phyloP scores from a whole-genome alignment of 306 rosid species.

The Lagenaria siceraria region DNA sequence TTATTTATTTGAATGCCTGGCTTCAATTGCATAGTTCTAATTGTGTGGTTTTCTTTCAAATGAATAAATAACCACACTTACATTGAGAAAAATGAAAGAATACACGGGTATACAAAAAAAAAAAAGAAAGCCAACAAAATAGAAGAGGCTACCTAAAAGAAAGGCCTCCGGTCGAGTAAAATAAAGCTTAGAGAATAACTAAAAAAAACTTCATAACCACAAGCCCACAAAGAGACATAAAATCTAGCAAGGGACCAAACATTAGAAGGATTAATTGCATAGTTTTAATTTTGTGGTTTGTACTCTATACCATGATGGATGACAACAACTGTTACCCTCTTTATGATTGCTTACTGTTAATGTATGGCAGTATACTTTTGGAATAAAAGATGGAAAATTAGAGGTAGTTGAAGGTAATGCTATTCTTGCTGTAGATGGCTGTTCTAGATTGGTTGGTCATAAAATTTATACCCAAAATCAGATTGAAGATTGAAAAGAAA shows the following conservation, averaged over 20 bases:
- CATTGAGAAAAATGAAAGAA: too few species aligned
- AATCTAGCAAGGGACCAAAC: too few species aligned
- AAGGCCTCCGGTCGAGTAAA: too few species aligned
- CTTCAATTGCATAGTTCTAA: neutral
- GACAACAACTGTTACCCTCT: neutral
- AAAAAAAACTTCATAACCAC: too few species aligned
- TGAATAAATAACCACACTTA: too few species aligned
- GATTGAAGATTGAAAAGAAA: neutral
- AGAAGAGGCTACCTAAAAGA: too few species aligned
- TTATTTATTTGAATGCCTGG: neutral
- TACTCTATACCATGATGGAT: neutral
- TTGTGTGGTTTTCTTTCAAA: too few species aligned
- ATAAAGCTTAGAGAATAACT: too few species aligned
- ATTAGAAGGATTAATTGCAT: too few species aligned
- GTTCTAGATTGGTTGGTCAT: neutral
- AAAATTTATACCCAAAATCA: neutral
- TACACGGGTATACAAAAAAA: too few species aligned
- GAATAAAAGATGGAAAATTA: neutral
- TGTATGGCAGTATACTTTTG: neutral
- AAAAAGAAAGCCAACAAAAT: too few species aligned
- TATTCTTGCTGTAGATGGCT: neutral
- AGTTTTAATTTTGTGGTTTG: neutral
- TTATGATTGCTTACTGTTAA: neutral
- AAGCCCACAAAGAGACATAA: too few species aligned
- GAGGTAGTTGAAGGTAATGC: neutral